A percentile compares a stretch with the other conserved stretches of the same genome.
Conservation (phyloP, 148 eudicot species). For the Camellia japonica region DNA sequence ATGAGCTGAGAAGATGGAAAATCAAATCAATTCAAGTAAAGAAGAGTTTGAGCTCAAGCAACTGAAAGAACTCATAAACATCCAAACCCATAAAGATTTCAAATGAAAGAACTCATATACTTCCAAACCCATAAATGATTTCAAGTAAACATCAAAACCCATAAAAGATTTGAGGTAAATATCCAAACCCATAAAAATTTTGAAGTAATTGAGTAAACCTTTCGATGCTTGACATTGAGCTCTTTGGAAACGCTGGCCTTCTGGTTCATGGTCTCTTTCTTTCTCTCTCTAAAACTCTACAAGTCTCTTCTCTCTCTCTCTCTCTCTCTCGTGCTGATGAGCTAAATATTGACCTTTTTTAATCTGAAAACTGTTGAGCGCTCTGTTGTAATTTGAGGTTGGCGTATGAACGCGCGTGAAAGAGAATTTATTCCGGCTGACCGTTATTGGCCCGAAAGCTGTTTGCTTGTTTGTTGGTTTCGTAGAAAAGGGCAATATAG, state of each 20-base stretch:
- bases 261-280: constrained; percentile 41
- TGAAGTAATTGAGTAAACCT: constrained; percentile 32
- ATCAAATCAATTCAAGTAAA: neutral
- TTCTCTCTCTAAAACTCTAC: neutral
- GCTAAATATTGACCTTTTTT: neutral
- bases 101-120: neutral
- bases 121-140: neutral
- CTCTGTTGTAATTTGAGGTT: constrained; percentile 10
- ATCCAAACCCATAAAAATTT: neutral
- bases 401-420: constrained; percentile 11
- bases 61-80: neutral
- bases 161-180: neutral
- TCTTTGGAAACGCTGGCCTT: constrained; percentile 57
- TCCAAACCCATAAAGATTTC: neutral
- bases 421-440: constrained; percentile 1
- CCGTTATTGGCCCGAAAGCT: neutral
- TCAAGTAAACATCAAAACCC: neutral
- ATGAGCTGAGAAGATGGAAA: neutral
- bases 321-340: neutral
- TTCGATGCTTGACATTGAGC: constrained; percentile 49
- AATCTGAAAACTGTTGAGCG: neutral
- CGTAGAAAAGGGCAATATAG: neutral
- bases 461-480: no score
- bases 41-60: neutral
- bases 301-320: neutral